Base-by-base conservation (phyloP, 1,284 basidiomycete species). In the Ustilago bromivora region DNA sequence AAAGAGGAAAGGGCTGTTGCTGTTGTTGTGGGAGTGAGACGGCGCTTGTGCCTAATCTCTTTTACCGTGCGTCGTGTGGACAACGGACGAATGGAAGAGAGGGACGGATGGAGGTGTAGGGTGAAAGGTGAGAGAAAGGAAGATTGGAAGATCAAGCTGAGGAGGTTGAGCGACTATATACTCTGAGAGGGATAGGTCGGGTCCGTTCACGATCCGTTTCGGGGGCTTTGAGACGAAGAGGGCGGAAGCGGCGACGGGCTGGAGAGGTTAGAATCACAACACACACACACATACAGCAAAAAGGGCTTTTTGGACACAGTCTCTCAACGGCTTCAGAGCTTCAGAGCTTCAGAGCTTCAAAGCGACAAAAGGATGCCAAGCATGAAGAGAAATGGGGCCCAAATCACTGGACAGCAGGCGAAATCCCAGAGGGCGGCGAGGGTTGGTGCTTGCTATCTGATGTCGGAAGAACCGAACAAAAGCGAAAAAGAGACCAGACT, bases 41-140 rank as follows among this genome's bases (percentile, higher is more conserved):
- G 65, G 71, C 71, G 71, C 65, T 68, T 73, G 71, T 73, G 71
- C 71, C 70, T 47, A 57, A 60, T 72, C 70, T 72, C 64, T 66
- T 49, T 62, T 49, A 12, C 66, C 59, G 51, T 55, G 55, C 61
- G 67, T 64, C 53, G 65, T 62, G 38, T 35, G 43, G 3, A 32
- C n/a, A 51, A 51, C 28, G 34, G 57, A 71, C 59, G 57, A 54
- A 67, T 41, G 67, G 67, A 38, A 32, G 43, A 54, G 47, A 38
- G 43, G 52, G 51, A 52, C 32, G 46, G 46, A 52, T 40, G 46
- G 46, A 43, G 61, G 41, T 54, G n/a, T 40, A 19, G 60, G 35
- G 63, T 53, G 40, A 51, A 49, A 71, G 59, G 68, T 61, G 63
- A 57, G 41, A 56, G 49, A 41, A 53, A 57, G 55, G 52, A 57